Base-by-base conservation (phyloP, 2,329 filamentous ascomycete species). In the Colletotrichum zoysiae region DNA sequence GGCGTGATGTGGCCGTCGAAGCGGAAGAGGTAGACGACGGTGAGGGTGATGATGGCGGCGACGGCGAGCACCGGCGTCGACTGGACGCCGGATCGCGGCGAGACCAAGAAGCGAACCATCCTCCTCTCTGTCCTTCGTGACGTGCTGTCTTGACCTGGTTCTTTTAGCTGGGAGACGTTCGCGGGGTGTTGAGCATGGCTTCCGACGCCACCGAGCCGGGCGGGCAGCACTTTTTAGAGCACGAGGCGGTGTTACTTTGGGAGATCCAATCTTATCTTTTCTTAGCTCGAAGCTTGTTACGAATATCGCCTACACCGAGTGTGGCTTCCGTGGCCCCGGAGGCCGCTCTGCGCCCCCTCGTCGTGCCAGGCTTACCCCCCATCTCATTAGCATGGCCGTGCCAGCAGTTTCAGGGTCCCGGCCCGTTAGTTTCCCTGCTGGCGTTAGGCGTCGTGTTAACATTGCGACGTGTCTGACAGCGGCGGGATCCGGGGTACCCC, bases 41-140 rank as follows among this genome's bases (percentile, higher is more conserved):
- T 33, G 23, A 71, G 58, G 16, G 65, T 53, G 65, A 71, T 44
- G 44, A 71, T 63, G 16, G 57, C 69, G 23, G 51, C 65, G 33
- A 57, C 69, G 26, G 51, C 58, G 12, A 71, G 26, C 18, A 71
- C 18, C 4, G 58, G 65, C 7, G 65, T 68, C 42, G 58, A 68
- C 51, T 53, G 65, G 14, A 44, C 42, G 58, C 69, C 65, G 53
- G 51, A 55, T 35, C 69, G 69, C n/a, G 69, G 53, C 30, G 58
- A 48, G 4, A 71, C 16, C 14, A 59, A 51, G 30, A 71, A 33
- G 30, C 69, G 69, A 53, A 48, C 51, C 69, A 71, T 71, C 65
- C 61, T 70, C 53, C 26, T 38, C 44, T 26, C 42, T 14, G 16
- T n/a, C n/a, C 44, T 60, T 51, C 55, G 16, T 58, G 26, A 50